Conservation (phyloP, 345 rosid genomes). For the Aethionema arabicum region DNA sequence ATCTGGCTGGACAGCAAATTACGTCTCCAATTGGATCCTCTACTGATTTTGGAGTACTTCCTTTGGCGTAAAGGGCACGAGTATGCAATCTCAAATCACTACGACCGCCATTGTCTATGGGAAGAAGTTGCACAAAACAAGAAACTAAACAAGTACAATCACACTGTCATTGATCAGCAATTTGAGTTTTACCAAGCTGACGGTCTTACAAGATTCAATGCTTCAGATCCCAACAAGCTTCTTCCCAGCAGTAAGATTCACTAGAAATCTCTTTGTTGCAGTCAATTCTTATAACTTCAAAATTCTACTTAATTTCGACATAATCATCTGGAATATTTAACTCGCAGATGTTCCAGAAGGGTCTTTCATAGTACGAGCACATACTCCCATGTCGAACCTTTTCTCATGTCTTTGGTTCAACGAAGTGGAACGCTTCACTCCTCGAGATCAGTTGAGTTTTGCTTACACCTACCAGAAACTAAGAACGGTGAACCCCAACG, state of each 20-base stretch:
- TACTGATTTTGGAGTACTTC: constrained; percentile 78
- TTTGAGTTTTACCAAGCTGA: constrained; percentile 81
- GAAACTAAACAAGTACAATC: constrained; percentile 91
- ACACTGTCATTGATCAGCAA: constrained; percentile 77
- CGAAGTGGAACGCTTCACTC: constrained; percentile 77
- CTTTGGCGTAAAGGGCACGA: constrained; percentile 94
- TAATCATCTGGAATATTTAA: too few species aligned
- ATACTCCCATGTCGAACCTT: constrained; percentile 95
- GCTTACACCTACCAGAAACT: constrained; percentile 69
- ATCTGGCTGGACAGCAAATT: constrained; percentile 98
- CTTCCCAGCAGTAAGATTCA: constrained; percentile 86
- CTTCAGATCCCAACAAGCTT: constrained; percentile 79
- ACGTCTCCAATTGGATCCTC: constrained; percentile 86
- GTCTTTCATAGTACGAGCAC: constrained; percentile 87
- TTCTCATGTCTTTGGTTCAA: constrained; percentile 99
- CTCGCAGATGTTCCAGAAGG: constrained; percentile 96
- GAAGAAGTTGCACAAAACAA: constrained; percentile 96
- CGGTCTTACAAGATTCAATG: constrained; percentile 74
- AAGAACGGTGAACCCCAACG: constrained; percentile 56
- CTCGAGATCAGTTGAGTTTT: constrained; percentile 86
- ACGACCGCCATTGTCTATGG: constrained; percentile 92
- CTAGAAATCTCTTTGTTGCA: neutral
- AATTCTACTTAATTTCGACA: too few species aligned
- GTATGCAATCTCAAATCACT: constrained; percentile 77
- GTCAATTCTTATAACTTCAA: too few species aligned